Base-by-base conservation (phyloP, 2,329 filamentous ascomycete species). In the Ophiocordyceps camponoti-leonardi region DNA sequence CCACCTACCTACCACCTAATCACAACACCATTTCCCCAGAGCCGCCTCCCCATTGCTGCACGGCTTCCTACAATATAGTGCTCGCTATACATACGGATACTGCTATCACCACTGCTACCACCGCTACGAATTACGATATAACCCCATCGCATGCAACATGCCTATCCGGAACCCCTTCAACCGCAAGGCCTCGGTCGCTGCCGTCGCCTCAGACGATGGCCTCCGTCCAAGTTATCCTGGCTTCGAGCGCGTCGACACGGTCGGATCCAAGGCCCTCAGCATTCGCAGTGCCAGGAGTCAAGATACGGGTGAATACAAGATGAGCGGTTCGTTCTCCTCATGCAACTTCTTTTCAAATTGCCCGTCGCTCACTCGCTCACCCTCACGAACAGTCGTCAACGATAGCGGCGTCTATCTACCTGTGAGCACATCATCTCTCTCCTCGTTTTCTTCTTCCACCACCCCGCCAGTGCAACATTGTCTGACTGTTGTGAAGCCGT, bases 341-440 rank as follows among this genome's bases (percentile, higher is more conserved):
- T 6, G 4, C 31, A 5, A 4, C 11, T 33, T 12, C 11, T 33
- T 16, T 33, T 16, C 13, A 5, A 6, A 5, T 6, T 4, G 16
- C 31, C 13, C 31, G 11, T 33, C 31, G 31, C 16, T 16, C 16
- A 33, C 16, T 55, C 42, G 47, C 52, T 42, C 44, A 47, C 47
- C 44, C 26, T 42, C 44, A 28, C 41, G n/a, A 46, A 49, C 61
- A 95, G 90, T 95, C 52, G 92, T 96, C 62, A 93, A 94, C 60
- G 88, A 94, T 64, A 93, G 84, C 61, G 90, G 90, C 53, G 83
- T 94, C 50, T 96, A 94, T 66, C 76, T 96, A 53, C 90, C 90
- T 55, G 86, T 92, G 79, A 65, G 77, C 48, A 43, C 43, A 28
- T 44, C 42, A 13, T 6, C 23, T 26, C 23, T 26, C 23, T 8